phyloP scores from a whole-genome alignment of 257 asterid species.

The Solanum pinnatisectum region DNA sequence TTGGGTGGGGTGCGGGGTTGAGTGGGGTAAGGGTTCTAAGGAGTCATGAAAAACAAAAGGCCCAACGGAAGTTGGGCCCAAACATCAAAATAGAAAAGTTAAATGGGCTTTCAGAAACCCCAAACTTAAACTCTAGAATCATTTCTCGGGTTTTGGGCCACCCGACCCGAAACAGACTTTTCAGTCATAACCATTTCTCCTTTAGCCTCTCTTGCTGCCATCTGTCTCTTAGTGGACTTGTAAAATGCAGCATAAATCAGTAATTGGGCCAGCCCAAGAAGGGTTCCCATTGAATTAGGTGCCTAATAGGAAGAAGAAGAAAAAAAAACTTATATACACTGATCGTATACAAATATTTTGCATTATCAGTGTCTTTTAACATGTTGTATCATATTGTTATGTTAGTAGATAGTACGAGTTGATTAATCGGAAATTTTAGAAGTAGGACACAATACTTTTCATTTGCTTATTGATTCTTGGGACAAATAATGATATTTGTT shows the following conservation, averaged over 20 bases:
- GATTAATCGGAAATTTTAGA: background rate
- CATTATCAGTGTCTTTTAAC: background rate
- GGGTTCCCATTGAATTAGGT: constrained; percentile 64
- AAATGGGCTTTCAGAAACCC: background rate
- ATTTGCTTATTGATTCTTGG: background rate
- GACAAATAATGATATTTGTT: background rate
- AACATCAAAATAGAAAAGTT: background rate
- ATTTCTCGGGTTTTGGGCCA: background rate
- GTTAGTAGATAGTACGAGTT: background rate
- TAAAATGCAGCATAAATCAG: constrained; percentile 60
- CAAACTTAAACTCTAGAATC: background rate
- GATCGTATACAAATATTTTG: background rate
- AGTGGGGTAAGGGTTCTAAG: background rate
- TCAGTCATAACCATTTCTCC: constrained; percentile 35
- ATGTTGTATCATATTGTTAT: background rate
- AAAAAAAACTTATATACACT: background rate
- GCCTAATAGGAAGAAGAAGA: constrained; percentile 20
- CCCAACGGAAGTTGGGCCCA: background rate
- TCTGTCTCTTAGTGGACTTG: constrained; percentile 42
- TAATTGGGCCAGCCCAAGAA: constrained; percentile 74
- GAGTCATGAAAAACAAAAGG: background rate
- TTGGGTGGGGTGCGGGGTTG: background rate
- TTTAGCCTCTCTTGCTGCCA: constrained; percentile 39
- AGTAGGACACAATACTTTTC: background rate
- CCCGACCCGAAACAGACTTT: constrained; percentile 2